A percentile compares a stretch with the other conserved stretches of the same genome.
Evolutionary conservation across 176 grass and related monocot genomes (phyloP).

Genomic region (Olyra latifolia): DNA sequence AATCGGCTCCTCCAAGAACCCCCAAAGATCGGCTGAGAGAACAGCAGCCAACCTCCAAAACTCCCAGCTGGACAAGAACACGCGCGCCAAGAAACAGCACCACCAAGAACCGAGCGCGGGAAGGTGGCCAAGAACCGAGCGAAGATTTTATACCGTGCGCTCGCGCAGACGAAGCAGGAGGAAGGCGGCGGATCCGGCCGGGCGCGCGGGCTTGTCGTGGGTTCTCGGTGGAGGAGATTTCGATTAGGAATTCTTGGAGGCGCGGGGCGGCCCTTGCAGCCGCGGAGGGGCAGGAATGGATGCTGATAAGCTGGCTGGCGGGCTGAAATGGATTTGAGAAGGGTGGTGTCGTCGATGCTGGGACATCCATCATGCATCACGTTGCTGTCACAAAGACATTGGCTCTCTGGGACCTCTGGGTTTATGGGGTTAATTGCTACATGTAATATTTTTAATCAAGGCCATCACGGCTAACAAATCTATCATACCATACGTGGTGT

Average conservation of each 20-base stretch:
- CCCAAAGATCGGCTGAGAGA: neutral
- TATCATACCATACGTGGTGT: too few species aligned
- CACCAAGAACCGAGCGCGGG: neutral
- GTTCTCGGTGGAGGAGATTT: neutral
- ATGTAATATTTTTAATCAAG: too few species aligned
- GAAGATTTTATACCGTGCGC: neutral
- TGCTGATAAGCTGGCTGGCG: neutral
- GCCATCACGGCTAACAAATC: too few species aligned
- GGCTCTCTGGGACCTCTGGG: neutral
- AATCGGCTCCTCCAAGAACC: neutral
- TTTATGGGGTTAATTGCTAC: neutral
- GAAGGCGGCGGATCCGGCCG: constrained; percentile 24
- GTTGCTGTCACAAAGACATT: constrained; percentile 5
- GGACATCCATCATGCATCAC: neutral
- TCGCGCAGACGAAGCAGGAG: neutral
- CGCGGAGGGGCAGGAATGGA: neutral
- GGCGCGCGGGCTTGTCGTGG: neutral
- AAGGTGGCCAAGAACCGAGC: neutral
- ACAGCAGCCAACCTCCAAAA: neutral
- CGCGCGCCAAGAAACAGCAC: neutral
- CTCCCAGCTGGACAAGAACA: neutral
- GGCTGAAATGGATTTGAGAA: neutral
- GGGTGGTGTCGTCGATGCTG: neutral
- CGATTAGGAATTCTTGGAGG: neutral
- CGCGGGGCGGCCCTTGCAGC: constrained; percentile 3